Conservation (phyloP, 2,329 filamentous ascomycete genomes). For the Pseudogymnoascus sp. region DNA sequence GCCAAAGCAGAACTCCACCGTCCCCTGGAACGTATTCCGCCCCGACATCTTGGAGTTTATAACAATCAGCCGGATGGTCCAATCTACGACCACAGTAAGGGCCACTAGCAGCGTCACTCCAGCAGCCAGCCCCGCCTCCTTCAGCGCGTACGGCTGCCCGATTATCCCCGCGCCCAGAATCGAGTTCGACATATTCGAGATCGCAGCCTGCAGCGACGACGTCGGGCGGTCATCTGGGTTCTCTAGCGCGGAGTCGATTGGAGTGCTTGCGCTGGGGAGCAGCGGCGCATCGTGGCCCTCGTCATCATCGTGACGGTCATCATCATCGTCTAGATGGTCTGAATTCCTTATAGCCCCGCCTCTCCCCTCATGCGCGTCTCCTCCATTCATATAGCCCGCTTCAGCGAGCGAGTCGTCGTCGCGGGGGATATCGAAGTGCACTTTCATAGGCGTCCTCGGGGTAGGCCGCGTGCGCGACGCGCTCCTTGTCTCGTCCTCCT, state of each 20-base stretch:
- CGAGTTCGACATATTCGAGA: conserved; percentile 99
- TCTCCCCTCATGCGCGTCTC: neutral
- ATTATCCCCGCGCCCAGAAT: conserved; percentile 79
- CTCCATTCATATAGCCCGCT: conserved; percentile 11
- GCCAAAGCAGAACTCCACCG: conserved; percentile 92
- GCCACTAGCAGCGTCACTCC: conserved; percentile 70
- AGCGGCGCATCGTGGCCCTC: conserved; percentile 31
- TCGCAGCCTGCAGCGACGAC: conserved; percentile 77
- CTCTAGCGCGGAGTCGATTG: conserved; percentile 44
- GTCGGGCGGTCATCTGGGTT: conserved; percentile 53
- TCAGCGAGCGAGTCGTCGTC: conserved; percentile 84
- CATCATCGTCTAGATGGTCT: neutral
- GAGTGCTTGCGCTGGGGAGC: neutral
- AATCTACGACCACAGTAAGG: conserved; percentile 83
- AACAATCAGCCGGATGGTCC: conserved; percentile 96
- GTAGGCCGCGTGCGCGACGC: conserved; percentile 17
- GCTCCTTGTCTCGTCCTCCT: neutral
- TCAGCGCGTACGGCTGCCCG: conserved; percentile 91
- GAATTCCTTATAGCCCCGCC: neutral
- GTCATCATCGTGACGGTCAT: neutral
- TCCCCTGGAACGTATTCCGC: conserved; percentile 88
- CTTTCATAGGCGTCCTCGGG: conserved; percentile 37
- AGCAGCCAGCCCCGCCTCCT: conserved; percentile 77
- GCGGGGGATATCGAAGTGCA: conserved; percentile 99
- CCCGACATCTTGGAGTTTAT: conserved; percentile 96